Evolutionary conservation across 495 filamentous ascomycete species (phyloP), one percentile per base, ranked within the genome.

Genomic region (Collariella sp.): DNA sequence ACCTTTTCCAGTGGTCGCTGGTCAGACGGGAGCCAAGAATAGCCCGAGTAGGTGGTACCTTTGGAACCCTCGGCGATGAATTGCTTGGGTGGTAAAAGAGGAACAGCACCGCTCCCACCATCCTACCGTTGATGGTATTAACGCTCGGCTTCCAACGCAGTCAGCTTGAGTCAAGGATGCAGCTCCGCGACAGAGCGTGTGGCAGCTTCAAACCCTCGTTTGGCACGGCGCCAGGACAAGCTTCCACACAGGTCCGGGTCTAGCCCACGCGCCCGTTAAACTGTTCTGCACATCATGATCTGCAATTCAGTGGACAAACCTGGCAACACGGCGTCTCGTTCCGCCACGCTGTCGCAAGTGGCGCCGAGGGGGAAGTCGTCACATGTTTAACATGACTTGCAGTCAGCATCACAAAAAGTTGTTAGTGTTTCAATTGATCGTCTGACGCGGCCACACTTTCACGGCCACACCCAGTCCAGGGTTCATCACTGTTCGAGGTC

Each of bases 261-360:
- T 36, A 5, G 11, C 41, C 19, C 40, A 41, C 46, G 57, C 48
- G 52, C 56, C 49, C 57, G 60, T 23, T 62, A 59, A 59, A 57
- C 40, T 50, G 19, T 2, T 5, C 20, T 39, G 23, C 47, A 35
- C 34, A n/a, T 40, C 22, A 29, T 33, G 50, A 54, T 52, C 50
- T 44, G 36, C 50, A 19, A 35, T 10, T 7, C 19, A 20, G 13
- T 15, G 31, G 33, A 10, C 26, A 31, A 31, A 4, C 26, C 26
- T 31, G 26, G 9, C 26, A 31, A n/a, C n/a, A n/a, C n/a, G 26
- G 29, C 16, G 24, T 19, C 18, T 38, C 19, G 1, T 3, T 13
- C 12, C 36, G 39, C 1, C 12, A 15, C 48, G 7, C 7, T 9
- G 50, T 52, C 50, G 40, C 50, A 52, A 38, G 40, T 52, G 40